Evolutionary conservation across 2,329 filamentous ascomycete species (phyloP), one percentile per base, ranked within the genome.

Genomic region (Curvularia hawaiiensis): DNA sequence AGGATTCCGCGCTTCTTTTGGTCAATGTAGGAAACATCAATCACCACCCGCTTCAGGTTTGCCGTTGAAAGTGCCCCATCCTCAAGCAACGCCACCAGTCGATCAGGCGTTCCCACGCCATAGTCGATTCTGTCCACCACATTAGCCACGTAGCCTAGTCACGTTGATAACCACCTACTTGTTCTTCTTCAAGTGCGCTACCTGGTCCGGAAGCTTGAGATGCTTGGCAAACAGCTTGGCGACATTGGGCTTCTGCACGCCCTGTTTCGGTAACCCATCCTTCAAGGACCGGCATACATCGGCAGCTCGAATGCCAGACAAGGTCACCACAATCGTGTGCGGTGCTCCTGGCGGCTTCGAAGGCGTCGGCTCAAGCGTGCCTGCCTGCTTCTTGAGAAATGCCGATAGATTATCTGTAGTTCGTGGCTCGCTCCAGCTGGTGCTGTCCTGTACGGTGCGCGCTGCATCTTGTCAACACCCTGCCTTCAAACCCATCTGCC

Each of bases 181-280:
- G 51, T 80, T 81, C 61, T 82, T 84, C 69, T 90, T 84, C 41
- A 96, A 85, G 72, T 90, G 90, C 58, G 89, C 83, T 51, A 93
- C 86, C 33, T 93, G 90, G 68, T 98, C 94, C 52, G 91, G 86
- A 11, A 99, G 78, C 79, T 99, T 99, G 81, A 99, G 96, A 76
- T 99, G 95, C 77, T 99, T 99, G 31, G 95, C 94, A 76, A 99
- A 99, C 73, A 99, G 81, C 77, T 99, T 99, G 2, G 91, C 90
- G 1, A 99, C 88, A 45, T 86, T 84, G 49, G 84, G 87, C 9
- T 91, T 87, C 74, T 95, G 92, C 51, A 74, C 55, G 22, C 72
- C 73, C 50, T 74, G 66, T 48, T 71, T 71, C 5, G 74, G 71
- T 11, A 75, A 61, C 6, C 72, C 73, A 10, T 84, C 88, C 72